A percentile compares a stretch with the other conserved stretches of the same genome.
These are phyloP conservation scores for Zymoseptoria pseudotritici DNA, from an alignment of 2,329 filamentous ascomycete genomes.

Conservation along the genomic window DNA sequence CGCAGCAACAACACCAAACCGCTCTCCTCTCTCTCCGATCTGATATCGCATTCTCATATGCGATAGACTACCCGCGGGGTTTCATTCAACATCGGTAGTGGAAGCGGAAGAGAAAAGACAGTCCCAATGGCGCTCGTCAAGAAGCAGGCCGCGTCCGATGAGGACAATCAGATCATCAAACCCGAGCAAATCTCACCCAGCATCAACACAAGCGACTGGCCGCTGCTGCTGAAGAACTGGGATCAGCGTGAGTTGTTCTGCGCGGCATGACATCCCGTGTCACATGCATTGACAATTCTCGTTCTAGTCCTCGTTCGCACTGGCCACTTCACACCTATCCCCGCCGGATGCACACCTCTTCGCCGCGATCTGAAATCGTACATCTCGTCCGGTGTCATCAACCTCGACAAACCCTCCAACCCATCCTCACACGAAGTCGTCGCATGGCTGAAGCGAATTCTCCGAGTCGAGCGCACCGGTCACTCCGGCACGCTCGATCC, in stretches of 20 bases:
- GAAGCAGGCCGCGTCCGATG: conserved; percentile 31
- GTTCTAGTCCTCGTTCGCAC: conserved; percentile 76
- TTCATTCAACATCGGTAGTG: background rate
- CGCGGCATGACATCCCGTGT: background rate
- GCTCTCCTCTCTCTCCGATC: background rate
- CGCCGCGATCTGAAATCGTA: conserved; percentile 96
- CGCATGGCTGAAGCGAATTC: conserved; percentile 96
- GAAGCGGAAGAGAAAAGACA: conserved; percentile 1
- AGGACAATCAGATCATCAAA: conserved; percentile 82
- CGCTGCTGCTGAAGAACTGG: conserved; percentile 92
- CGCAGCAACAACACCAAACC: background rate
- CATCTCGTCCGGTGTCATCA: conserved; percentile 95
- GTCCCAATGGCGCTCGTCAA: conserved; percentile 26
- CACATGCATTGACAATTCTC: background rate
- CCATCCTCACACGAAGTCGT: conserved; percentile 98
- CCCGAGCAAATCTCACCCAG: conserved; percentile 72
- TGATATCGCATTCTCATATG: background rate
- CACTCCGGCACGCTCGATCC: conserved; percentile 97
- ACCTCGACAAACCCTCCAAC: conserved; percentile 96
- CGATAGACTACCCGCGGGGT: background rate
- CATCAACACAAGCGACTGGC: conserved; percentile 84
- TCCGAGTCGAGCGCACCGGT: conserved; percentile 91
- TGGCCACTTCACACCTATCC: conserved; percentile 94
- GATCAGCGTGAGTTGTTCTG: conserved; percentile 59
- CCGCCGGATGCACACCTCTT: conserved; percentile 81